phyloP scores from a whole-genome alignment of 2,329 filamentous ascomycete genomes.

The Byssochlamys sp. region DNA sequence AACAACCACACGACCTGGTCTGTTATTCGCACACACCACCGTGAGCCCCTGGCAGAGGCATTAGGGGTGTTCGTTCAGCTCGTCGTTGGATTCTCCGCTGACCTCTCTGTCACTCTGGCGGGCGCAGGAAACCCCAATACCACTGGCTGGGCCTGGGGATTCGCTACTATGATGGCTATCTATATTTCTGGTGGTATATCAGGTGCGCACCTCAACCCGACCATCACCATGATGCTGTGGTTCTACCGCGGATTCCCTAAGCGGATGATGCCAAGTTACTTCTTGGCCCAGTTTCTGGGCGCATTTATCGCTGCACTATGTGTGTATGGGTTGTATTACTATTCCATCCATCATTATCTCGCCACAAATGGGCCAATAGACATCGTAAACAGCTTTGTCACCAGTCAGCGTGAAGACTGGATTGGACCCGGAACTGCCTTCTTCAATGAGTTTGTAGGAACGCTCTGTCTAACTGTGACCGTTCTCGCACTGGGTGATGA shows the following conservation, averaged over 20 bases:
- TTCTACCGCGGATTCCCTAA: conserved; percentile 46
- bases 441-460: conserved; percentile 41
- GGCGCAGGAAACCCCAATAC: conserved; percentile 35
- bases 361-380: conserved; percentile 17
- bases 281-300: conserved; percentile 44
- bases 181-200: conserved; percentile 41
- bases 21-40: conserved; percentile 41
- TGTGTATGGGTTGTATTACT: conserved; percentile 36
- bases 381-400: conserved; percentile 37
- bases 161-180: conserved; percentile 45
- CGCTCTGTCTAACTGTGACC: conserved; percentile 31
- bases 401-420: conserved; percentile 33
- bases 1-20: conserved; percentile 43
- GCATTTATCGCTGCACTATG: conserved; percentile 43
- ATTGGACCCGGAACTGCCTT: conserved; percentile 33
- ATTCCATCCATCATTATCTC: conserved; percentile 24
- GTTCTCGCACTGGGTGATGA: conserved; percentile 40
- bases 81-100: conserved; percentile 42
- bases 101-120: conserved; percentile 36
- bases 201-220: conserved; percentile 39
- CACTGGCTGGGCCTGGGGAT: conserved; percentile 43
- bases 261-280: conserved; percentile 42
- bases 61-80: conserved; percentile 37
- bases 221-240: conserved; percentile 37
- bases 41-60: conserved; percentile 46